A percentile compares a stretch with the other conserved stretches of the same genome.
Conservation (phyloP, 2,329 filamentous ascomycete species). For the Fusarium sp. region DNA sequence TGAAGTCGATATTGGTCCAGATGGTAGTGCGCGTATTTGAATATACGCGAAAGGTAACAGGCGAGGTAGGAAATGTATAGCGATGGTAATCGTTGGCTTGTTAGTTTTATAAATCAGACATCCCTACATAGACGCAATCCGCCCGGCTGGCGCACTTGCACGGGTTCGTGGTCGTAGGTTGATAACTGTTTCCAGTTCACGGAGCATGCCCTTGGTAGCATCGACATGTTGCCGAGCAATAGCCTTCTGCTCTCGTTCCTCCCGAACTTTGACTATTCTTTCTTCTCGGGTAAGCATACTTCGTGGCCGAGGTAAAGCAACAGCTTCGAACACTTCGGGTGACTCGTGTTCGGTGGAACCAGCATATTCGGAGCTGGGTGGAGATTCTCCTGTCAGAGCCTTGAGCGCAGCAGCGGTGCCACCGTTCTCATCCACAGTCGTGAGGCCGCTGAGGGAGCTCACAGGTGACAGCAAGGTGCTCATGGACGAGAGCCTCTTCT, state of each 20-base stretch:
- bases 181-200: constrained; percentile 92
- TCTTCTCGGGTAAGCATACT: constrained; percentile 85
- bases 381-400: constrained; percentile 78
- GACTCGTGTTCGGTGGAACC: constrained; percentile 71
- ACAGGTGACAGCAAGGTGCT: constrained; percentile 69
- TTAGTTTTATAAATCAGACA: constrained; percentile 12
- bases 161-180: constrained; percentile 60
- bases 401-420: constrained; percentile 73
- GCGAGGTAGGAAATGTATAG: constrained; percentile 7
- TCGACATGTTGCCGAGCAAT: constrained; percentile 79
- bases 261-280: constrained; percentile 86
- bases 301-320: constrained; percentile 77
- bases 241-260: constrained; percentile 82
- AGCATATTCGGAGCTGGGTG: constrained; percentile 64
- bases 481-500: constrained; percentile 74
- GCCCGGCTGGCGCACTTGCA: constrained; percentile 52
- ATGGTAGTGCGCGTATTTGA: constrained; percentile 7
- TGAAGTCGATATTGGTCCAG: constrained; percentile 6
- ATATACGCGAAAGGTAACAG: constrained; percentile 6
- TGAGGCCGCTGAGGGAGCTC: constrained; percentile 74
- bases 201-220: constrained; percentile 88
- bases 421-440: constrained; percentile 66
- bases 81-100: constrained; percentile 18
- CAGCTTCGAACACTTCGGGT: constrained; percentile 90
- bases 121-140: constrained; percentile 59